A percentile compares a stretch with the other conserved stretches of the same genome.
Evolutionary conservation across 2,329 filamentous ascomycete genomes (phyloP).

Genomic region (Clonostachys sp.): DNA sequence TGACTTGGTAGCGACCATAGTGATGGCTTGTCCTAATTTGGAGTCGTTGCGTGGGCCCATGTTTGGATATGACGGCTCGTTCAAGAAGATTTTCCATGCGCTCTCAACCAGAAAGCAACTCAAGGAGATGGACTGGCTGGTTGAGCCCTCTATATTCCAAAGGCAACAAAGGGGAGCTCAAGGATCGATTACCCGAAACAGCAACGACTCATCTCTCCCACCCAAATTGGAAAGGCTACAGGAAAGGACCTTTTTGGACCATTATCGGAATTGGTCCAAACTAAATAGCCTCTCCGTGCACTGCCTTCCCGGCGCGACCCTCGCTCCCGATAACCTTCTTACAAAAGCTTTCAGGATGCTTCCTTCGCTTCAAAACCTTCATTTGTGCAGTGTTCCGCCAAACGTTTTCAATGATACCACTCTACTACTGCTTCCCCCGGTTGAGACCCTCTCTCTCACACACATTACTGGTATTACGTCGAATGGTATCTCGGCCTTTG

Average conservation of each 20-base stretch:
- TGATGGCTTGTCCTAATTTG: slow-evolving; percentile 63
- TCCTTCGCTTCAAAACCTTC: slow-evolving; percentile 51
- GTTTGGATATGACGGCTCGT: slow-evolving; percentile 49
- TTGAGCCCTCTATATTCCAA: slow-evolving; percentile 29
- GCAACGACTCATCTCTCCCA: slow-evolving; percentile 16
- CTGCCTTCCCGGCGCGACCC: slow-evolving; percentile 48
- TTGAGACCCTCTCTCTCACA: slow-evolving; percentile 50
- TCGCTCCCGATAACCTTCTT: slow-evolving; percentile 48
- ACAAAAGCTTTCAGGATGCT: slow-evolving; percentile 43
- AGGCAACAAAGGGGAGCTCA: slow-evolving; percentile 6
- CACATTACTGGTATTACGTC: slow-evolving; percentile 52
- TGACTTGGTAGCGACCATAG: slow-evolving; percentile 52
- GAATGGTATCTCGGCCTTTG: slow-evolving; percentile 51
- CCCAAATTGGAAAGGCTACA: slow-evolving; percentile 19
- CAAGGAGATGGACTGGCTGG: slow-evolving; percentile 54
- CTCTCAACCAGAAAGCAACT: slow-evolving; percentile 51
- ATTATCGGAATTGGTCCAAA: slow-evolving; percentile 50
- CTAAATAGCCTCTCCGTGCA: slow-evolving; percentile 54
- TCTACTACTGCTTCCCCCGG: slow-evolving; percentile 48
- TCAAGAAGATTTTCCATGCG: slow-evolving; percentile 53
- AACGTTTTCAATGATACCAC: slow-evolving; percentile 53
- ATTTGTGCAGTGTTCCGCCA: slow-evolving; percentile 51
- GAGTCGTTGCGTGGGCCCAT: slow-evolving; percentile 53
- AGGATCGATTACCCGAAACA: slow-evolving; percentile 1
- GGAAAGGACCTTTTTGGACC: slow-evolving; percentile 39